Evolutionary conservation across 2,329 filamentous ascomycete species (phyloP).

Genomic region (Talaromyces marneffei): DNA sequence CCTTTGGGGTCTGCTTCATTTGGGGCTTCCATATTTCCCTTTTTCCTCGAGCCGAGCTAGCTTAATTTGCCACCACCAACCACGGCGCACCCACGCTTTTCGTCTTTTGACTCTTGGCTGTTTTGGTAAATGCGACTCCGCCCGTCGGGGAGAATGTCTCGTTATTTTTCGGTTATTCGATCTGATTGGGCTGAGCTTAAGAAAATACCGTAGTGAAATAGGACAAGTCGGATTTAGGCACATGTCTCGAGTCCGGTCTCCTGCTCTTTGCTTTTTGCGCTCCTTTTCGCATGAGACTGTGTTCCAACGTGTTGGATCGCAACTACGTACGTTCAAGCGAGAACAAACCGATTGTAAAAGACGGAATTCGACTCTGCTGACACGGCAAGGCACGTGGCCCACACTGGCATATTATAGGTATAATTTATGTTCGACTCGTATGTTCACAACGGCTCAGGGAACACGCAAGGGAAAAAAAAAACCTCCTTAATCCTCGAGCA

Average conservation of each 20-base stretch:
- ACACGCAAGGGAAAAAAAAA: constrained; percentile 5
- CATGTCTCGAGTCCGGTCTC: background rate
- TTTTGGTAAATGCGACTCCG: background rate
- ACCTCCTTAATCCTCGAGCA: background rate
- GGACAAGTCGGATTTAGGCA: background rate
- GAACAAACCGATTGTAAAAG: background rate
- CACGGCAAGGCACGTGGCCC: constrained; percentile 8
- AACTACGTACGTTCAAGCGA: background rate
- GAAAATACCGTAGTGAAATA: too few species aligned
- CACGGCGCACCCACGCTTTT: background rate
- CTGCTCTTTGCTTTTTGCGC: background rate
- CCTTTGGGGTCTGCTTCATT: background rate
- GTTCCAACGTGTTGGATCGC: background rate
- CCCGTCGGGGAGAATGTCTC: background rate
- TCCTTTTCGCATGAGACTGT: background rate
- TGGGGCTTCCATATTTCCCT: background rate
- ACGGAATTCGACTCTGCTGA: background rate
- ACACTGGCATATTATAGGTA: too few species aligned
- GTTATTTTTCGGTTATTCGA: background rate
- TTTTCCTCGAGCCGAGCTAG: constrained; percentile 1
- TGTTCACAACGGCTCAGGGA: background rate
- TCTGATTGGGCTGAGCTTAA: background rate
- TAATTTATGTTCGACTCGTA: too few species aligned
- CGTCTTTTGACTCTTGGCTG: background rate
- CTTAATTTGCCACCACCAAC: constrained; percentile 11